A percentile compares a stretch with the other conserved stretches of the same genome.
phyloP scores from a whole-genome alignment of 306 rosid species.

The Rosa chinensis region DNA sequence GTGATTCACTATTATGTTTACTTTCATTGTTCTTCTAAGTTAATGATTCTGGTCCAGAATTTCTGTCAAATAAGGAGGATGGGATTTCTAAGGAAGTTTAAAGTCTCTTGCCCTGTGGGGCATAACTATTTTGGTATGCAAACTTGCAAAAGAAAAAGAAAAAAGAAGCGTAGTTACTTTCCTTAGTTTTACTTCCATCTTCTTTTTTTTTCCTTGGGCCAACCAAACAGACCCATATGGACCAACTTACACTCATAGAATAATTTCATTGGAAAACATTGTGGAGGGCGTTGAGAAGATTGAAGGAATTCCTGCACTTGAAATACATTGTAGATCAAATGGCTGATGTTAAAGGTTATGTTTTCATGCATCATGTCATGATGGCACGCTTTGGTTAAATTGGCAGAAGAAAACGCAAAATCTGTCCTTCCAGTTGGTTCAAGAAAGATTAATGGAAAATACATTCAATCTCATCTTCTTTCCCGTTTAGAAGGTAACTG shows the following conservation, averaged over 20 bases:
- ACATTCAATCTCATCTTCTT: constrained; percentile 86
- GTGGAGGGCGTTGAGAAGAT: background rate
- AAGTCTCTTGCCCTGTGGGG: background rate
- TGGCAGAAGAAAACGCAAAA: constrained; percentile 82
- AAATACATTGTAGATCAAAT: background rate
- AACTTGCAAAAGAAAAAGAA: background rate
- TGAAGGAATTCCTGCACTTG: background rate
- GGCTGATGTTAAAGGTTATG: background rate
- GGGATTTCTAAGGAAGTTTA: background rate
- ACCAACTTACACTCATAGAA: too few relatives aligned
- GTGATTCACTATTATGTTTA: background rate
- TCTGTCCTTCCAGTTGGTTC: constrained; percentile 65
- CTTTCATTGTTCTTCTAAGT: too few relatives aligned
- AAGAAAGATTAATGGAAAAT: constrained; percentile 93
- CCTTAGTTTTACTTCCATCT: background rate
- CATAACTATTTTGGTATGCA: too few relatives aligned
- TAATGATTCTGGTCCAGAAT: background rate
- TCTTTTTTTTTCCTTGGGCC: background rate
- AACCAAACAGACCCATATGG: background rate
- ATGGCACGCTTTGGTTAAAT: constrained; percentile 62
- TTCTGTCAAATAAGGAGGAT: background rate
- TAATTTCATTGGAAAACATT: background rate
- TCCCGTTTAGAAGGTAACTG: constrained; percentile 65
- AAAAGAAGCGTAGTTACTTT: background rate
- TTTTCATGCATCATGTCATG: constrained; percentile 20